These are phyloP conservation scores for Gossypium aridum DNA, from an alignment of 441 rosid species.

Conservation along the genomic window DNA sequence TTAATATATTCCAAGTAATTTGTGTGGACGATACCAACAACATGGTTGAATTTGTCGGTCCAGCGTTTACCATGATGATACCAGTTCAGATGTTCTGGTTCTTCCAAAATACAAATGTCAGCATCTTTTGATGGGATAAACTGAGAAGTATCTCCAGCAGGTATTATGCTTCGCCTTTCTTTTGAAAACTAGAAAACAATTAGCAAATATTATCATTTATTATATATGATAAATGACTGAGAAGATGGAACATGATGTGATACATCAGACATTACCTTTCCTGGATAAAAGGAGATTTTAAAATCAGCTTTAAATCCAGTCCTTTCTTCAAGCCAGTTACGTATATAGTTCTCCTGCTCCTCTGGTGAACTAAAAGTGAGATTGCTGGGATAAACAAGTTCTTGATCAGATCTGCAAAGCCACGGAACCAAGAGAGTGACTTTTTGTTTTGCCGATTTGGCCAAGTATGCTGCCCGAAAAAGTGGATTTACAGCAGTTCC, in stretches of 20 bases:
- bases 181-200: slow-evolving; percentile 62
- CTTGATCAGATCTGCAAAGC: slow-evolving; percentile 95
- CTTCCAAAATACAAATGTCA: slow-evolving; percentile 91
- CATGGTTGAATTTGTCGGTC: slow-evolving; percentile 94
- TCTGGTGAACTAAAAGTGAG: slow-evolving; percentile 87
- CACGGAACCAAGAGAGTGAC: slow-evolving; percentile 95
- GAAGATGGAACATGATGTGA: slow-evolving; percentile 1
- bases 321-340: slow-evolving; percentile 92
- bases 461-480: slow-evolving; percentile 88
- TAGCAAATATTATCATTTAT: slow-evolving; percentile 16
- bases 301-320: slow-evolving; percentile 87
- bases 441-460: slow-evolving; percentile 71
- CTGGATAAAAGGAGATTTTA: slow-evolving; percentile 92
- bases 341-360: slow-evolving; percentile 90
- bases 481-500: slow-evolving; percentile 99
- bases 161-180: slow-evolving; percentile 85
- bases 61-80: slow-evolving; percentile 93
- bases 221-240: neutral
- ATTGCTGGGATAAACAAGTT: slow-evolving; percentile 78
- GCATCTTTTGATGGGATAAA: slow-evolving; percentile 86
- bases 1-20: slow-evolving; percentile 96
- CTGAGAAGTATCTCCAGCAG: slow-evolving; percentile 91
- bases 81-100: slow-evolving; percentile 97
- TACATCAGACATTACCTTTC: slow-evolving; percentile 55
- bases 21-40: slow-evolving; percentile 92